Percentiles rank a stretch among this genome's conserved stretches.
These are phyloP conservation scores for Entamoeba histolytica DNA, from an alignment of 208 protist species.

Conservation along the genomic window DNA sequence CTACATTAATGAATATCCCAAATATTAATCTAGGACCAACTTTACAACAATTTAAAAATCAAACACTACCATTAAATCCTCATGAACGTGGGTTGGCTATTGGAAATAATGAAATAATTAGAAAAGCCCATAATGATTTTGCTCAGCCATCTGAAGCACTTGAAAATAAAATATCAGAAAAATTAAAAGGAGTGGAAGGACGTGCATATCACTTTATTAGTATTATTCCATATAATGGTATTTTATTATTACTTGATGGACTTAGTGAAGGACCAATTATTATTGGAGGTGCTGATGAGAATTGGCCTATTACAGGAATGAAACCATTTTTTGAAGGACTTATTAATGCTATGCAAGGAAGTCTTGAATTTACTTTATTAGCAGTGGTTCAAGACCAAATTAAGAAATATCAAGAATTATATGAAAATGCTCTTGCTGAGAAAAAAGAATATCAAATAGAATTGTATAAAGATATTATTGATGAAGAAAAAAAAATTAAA, in stretches of 20 bases:
- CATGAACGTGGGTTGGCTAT: background rate
- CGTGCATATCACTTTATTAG: background rate
- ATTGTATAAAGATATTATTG: background rate
- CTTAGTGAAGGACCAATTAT: background rate
- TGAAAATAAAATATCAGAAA: background rate
- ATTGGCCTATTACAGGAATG: background rate
- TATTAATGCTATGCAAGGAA: background rate
- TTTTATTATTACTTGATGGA: background rate
- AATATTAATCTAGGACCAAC: background rate
- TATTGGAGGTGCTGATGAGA: background rate
- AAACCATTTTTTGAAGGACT: background rate
- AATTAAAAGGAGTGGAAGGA: background rate
- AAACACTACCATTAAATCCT: background rate
- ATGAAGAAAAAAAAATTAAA: background rate
- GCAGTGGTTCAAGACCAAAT: background rate
- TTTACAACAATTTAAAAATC: background rate
- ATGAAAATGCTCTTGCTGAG: background rate
- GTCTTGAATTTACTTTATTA: background rate
- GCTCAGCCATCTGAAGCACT: background rate
- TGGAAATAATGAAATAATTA: background rate
- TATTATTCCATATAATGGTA: background rate
- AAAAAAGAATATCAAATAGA: too few relatives aligned
- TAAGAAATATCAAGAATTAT: background rate
- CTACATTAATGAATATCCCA: background rate
- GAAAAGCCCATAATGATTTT: background rate